A percentile compares a stretch with the other conserved stretches of the same genome.
Conservation (phyloP, 2,329 filamentous ascomycete species). For the Emericellopsis atlantica region DNA sequence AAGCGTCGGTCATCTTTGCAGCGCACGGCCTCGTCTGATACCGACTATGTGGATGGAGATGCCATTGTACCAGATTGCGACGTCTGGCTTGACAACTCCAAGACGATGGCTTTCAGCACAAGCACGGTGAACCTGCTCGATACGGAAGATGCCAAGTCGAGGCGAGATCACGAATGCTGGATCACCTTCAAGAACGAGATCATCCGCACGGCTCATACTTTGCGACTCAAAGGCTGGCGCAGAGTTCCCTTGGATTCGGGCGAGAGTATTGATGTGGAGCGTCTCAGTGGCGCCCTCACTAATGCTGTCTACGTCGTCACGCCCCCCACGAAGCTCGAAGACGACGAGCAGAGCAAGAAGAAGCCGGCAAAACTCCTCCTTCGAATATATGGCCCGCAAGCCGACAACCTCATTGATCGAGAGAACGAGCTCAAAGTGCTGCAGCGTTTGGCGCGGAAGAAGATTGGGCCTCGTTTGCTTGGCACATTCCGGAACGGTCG, state of each 20-base stretch:
- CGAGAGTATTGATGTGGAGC: conserved; percentile 55
- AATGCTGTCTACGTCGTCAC: conserved; percentile 94
- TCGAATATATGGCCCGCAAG: conserved; percentile 87
- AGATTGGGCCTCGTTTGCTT: conserved; percentile 80
- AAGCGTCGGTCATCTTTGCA: conserved; percentile 20
- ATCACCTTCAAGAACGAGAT: conserved; percentile 84
- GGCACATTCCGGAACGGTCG: conserved; percentile 91
- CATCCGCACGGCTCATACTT: conserved; percentile 74
- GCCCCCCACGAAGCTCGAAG: conserved; percentile 42
- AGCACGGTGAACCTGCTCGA: conserved; percentile 39
- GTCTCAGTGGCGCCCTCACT: conserved; percentile 82
- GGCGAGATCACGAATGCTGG: conserved; percentile 60
- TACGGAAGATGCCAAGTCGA: not conserved
- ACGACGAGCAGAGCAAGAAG: conserved; percentile 32
- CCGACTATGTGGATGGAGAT: conserved; percentile 74
- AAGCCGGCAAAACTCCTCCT: conserved; percentile 61
- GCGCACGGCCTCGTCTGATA: conserved; percentile 60
- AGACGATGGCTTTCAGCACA: conserved; percentile 66
- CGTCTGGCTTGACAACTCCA: conserved; percentile 76
- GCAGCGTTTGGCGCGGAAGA: conserved; percentile 74
- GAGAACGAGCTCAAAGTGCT: conserved; percentile 83
- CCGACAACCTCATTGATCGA: conserved; percentile 89
- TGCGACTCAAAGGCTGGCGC: conserved; percentile 85
- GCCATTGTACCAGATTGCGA: conserved; percentile 75
- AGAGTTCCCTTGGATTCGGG: conserved; percentile 63